Base-by-base conservation (phyloP, 257 asterid species). In the Jaltomata sinuosa region DNA sequence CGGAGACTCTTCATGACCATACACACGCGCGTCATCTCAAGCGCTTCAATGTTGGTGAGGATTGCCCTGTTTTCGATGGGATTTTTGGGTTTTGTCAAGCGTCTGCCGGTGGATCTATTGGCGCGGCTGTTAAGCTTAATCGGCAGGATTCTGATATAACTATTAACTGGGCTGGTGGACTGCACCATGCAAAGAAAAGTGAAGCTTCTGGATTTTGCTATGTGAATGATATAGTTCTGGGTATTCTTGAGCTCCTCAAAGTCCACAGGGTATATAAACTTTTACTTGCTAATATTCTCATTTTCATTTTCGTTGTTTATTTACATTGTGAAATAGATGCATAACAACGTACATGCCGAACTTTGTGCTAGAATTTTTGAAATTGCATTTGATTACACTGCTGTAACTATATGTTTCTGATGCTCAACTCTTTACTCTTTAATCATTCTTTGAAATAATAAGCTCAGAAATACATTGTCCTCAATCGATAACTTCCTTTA, bases 201-300 rank as follows among this genome's bases (percentile, higher is more conserved):
- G 88, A 86, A 83, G 88, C 88, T 38, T 86, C 88, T 22, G 88
- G 88, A 22, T 86, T 86, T 62, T 86, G 88, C 21, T 86, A 86
- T 59, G 88, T 86, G 40, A 86, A 86, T 57, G 88, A 86, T 55
- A 86, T 86, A 5, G 88, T 86, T 57, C 42, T 86, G 21, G 88
- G 88, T 40, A 86, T 86, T 36, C 86, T 86, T 21, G 88, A 86
- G 86, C 86, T 86, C 32, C 88, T 86, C 36, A 86, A 86, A 81
- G 83, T 83, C 18, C 88, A 86, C 64, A 86, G 83, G 88, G 88
- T 86, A 86, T 86, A 86, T 45, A 42, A 27, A 74, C 38, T 21
- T n/a, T 71, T 40, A 40, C 79, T n/a, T 45, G 32, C 53, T 68
- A 36, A 69, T 36, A 27, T 14, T 64, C 9, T 55, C 72, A 71